Conservation (phyloP, 2,329 filamentous ascomycete genomes). For the Phialophora chinensis region DNA sequence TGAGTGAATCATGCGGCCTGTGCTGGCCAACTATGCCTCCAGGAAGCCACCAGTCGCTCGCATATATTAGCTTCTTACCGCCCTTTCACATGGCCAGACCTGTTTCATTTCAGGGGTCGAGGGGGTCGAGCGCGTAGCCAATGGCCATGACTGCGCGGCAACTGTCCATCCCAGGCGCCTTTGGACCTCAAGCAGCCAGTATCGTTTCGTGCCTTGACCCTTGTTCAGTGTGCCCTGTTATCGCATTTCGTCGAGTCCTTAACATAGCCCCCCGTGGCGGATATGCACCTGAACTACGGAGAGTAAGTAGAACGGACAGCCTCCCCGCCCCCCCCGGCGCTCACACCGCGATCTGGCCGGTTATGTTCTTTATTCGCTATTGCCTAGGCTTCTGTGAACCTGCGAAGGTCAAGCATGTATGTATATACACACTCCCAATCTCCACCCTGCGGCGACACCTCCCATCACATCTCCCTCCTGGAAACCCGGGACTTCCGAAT, state of each 20-base stretch:
- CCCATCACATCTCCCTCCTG: not conserved
- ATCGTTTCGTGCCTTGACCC: not conserved
- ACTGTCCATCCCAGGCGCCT: not conserved
- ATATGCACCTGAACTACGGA: not conserved
- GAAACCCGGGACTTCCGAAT: too few relatives aligned
- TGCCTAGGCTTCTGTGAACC: not conserved
- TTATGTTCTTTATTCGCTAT: not conserved
- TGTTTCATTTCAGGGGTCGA: conserved; percentile 12
- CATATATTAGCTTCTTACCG: not conserved
- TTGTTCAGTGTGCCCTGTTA: not conserved
- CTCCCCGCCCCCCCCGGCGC: too few relatives aligned
- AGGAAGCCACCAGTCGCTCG: too few relatives aligned
- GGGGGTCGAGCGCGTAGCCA: not conserved
- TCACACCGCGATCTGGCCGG: not conserved
- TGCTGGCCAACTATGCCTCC: not conserved
- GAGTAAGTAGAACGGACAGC: too few relatives aligned
- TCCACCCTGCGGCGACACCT: not conserved
- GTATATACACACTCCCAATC: not conserved
- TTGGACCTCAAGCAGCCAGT: not conserved
- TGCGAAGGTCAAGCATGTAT: not conserved
- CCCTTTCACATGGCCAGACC: not conserved
- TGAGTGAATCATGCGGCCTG: not conserved
- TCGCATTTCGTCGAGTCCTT: not conserved
- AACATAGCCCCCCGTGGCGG: not conserved
- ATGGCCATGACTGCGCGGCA: not conserved